Base-by-base conservation (phyloP, 2,329 filamentous ascomycete species). In the Cryphonectria radicalis region DNA sequence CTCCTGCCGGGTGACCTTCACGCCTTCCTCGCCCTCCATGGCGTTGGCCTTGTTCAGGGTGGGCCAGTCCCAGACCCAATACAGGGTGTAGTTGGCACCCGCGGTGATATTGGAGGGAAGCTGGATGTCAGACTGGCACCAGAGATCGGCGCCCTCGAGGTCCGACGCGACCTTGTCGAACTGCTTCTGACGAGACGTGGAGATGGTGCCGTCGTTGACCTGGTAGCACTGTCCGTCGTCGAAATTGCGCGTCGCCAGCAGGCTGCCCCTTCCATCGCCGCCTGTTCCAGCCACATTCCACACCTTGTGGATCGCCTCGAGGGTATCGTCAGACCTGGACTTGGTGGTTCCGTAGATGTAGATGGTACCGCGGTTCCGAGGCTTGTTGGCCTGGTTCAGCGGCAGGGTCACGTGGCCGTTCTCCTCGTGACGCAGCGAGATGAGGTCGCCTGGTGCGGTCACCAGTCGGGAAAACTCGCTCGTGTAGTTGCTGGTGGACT, bases 11-110 rank as follows among this genome's bases (percentile, higher is more conserved):
- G 75, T 75, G 70, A 82, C 74, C 4, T 75, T 74, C 63, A 78
- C 78, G 63, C 81, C 83, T 28, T 77, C 78, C 22, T 80, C 78
- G 50, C 74, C 72, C 57, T 74, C 76, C 42, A 75, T 73, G 66
- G 77, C 75, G 25, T 76, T 75, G 62, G 81, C 77, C 66, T 79
- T 70, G 75, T 80, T 79, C 46, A 89, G 84, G 19, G 89, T 91
- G 3, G 92, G 91, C 93, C 94, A 99, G 80, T 97, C 92, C 96
- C 96, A 98, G 63, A 98, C 91, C 95, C 95, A 98, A 85, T 97
- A 97, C 67, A 97, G 82, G 3, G 94, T 95, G 79, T 95, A 93
- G 40, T 87, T 86, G 42, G 90, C 87, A 62, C 90, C 89, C 13
- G 84, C 80, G n/a, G 86, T 80, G 63, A 89, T 83, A 75, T 92